Conservation (phyloP, 805 yeast species). For the Yarrowia keelungensis region DNA sequence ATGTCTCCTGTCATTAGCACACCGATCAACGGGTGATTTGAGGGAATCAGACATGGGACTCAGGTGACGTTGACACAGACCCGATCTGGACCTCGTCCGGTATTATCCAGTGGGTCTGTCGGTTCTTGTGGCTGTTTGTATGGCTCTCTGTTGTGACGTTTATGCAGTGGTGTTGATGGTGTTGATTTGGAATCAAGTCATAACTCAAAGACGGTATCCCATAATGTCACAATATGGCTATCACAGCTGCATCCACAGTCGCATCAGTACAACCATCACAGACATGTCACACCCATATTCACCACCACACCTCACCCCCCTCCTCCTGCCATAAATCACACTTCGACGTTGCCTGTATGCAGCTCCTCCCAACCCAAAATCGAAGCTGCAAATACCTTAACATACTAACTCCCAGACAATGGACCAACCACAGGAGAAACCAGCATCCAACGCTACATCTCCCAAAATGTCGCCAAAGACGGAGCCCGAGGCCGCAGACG, state of each 20-base stretch:
- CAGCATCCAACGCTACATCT: slow-evolving; percentile 24
- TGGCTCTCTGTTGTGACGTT: background rate
- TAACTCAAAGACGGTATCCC: too few relatives aligned
- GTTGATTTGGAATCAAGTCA: too few relatives aligned
- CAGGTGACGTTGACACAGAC: background rate
- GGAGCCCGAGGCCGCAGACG: slow-evolving; percentile 39
- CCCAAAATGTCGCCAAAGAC: slow-evolving; percentile 42
- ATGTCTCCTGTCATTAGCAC: too few relatives aligned
- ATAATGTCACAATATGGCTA: too few relatives aligned
- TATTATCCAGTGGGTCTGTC: background rate
- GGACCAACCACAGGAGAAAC: slow-evolving; percentile 37
- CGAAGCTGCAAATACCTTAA: background rate
- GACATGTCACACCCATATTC: too few relatives aligned
- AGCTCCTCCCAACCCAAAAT: slow-evolving; percentile 27
- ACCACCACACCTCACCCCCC: too few relatives aligned
- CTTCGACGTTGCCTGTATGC: slow-evolving; percentile 30
- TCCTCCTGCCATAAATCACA: slow-evolving; percentile 11
- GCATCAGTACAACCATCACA: too few relatives aligned
- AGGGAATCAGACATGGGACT: background rate
- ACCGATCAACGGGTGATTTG: too few relatives aligned
- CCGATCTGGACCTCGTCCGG: background rate
- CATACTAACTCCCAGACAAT: slow-evolving; percentile 36
- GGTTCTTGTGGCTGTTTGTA: background rate
- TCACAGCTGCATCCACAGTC: too few relatives aligned
- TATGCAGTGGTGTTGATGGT: slow-evolving; percentile 1